Percentiles rank a stretch among this genome's conserved stretches.
phyloP scores from a whole-genome alignment of 345 rosid species.

The Salix exigua region DNA sequence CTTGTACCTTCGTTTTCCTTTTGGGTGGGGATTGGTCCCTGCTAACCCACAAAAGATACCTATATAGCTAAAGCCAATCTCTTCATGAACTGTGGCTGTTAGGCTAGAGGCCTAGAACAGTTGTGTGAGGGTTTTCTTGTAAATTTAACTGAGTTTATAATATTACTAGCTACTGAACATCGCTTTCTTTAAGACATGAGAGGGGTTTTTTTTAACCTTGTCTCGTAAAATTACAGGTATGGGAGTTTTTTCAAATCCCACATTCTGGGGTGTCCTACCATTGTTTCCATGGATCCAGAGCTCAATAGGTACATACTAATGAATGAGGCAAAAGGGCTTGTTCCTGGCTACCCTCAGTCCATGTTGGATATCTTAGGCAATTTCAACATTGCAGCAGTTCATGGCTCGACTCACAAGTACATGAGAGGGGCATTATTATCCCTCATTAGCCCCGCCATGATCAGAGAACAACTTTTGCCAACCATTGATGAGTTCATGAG shows the following conservation, averaged over 20 bases:
- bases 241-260: conserved; percentile 83
- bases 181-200: not conserved
- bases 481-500: conserved; percentile 60
- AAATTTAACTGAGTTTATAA: conserved; percentile 8
- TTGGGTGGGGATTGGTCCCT: conserved; percentile 18
- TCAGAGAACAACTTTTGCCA: conserved; percentile 54
- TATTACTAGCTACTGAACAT: not conserved
- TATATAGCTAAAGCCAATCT: conserved; percentile 9
- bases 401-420: conserved; percentile 61
- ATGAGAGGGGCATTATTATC: conserved; percentile 69
- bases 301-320: conserved; percentile 69
- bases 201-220: not conserved
- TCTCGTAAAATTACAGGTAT: conserved; percentile 34
- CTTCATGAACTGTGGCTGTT: not conserved
- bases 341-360: conserved; percentile 91
- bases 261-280: conserved; percentile 76
- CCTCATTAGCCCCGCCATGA: conserved; percentile 53
- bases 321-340: conserved; percentile 79
- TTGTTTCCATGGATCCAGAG: conserved; percentile 75
- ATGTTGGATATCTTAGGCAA: conserved; percentile 74
- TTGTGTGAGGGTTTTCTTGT: conserved; percentile 22
- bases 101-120: conserved; percentile 4
- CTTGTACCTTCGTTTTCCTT: not conserved
- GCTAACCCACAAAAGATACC: conserved; percentile 14
- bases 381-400: conserved; percentile 74